Percentiles rank a stretch among this genome's conserved stretches.
phyloP scores from a whole-genome alignment of 805 yeast genomes.

The Barnettozyma vustinii region DNA sequence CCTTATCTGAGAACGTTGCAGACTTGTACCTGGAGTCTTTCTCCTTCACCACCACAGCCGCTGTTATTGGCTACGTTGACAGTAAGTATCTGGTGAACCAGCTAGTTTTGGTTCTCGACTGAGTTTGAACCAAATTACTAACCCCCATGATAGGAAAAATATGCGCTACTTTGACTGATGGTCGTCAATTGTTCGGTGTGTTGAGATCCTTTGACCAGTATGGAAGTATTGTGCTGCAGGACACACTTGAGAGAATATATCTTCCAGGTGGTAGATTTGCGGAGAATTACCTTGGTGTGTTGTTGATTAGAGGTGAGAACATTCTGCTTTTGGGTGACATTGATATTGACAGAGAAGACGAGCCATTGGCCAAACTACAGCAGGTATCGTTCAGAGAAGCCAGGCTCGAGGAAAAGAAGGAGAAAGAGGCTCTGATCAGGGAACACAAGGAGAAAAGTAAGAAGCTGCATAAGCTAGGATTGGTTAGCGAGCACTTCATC shows the following conservation, averaged over 20 bases:
- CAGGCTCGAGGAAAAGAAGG: constrained; percentile 33
- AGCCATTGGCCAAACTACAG: constrained; percentile 49
- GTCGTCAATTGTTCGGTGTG: constrained; percentile 81
- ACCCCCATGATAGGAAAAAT: constrained; percentile 42
- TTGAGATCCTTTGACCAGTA: constrained; percentile 94
- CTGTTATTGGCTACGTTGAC: constrained; percentile 83
- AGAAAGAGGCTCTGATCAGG: constrained; percentile 30
- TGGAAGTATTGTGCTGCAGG: constrained; percentile 88
- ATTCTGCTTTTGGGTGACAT: constrained; percentile 92
- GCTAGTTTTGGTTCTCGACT: not conserved
- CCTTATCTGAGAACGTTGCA: constrained; percentile 35
- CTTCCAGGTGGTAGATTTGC: constrained; percentile 57
- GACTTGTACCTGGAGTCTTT: constrained; percentile 72
- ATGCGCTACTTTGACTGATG: constrained; percentile 83
- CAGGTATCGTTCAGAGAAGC: constrained; percentile 62
- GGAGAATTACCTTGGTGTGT: constrained; percentile 73
- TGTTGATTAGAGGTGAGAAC: constrained; percentile 92
- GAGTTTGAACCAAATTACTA: not conserved
- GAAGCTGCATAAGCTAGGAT: constrained; percentile 46
- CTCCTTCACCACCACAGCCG: constrained; percentile 84
- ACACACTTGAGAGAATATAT: constrained; percentile 81
- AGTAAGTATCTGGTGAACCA: constrained; percentile 30
- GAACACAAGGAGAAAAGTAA: constrained; percentile 42
- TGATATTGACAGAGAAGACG: constrained; percentile 82
- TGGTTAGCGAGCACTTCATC: constrained; percentile 51